These are phyloP conservation scores for Chlorella sp. DNA, from an alignment of 139 green algal species.

Conservation along the genomic window DNA sequence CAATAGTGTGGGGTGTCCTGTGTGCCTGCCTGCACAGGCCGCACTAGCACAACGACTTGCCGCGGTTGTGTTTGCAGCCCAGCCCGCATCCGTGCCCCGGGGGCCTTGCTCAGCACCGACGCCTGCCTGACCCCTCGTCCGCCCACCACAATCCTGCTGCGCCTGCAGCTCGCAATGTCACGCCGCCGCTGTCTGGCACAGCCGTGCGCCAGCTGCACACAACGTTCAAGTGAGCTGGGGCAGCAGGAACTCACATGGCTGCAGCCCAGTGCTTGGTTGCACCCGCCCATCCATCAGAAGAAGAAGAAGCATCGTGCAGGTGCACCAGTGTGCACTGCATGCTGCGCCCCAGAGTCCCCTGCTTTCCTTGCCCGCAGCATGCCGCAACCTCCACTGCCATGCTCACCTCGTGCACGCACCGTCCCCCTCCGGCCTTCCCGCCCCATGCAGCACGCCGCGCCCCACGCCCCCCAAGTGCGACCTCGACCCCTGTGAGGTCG, in stretches of 20 bases:
- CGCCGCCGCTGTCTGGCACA: neutral
- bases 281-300: too few relatives aligned
- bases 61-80: too few relatives aligned
- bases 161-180: slow-evolving; percentile 10
- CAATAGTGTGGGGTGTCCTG: too few relatives aligned
- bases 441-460: slow-evolving; percentile 1
- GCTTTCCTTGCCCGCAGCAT: neutral
- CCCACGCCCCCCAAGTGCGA: neutral
- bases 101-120: too few relatives aligned
- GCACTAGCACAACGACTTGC: too few relatives aligned
- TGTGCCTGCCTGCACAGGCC: too few relatives aligned
- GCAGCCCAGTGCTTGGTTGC: too few relatives aligned
- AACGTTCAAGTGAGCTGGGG: neutral
- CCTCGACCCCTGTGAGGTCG: neutral
- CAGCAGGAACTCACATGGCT: too few relatives aligned
- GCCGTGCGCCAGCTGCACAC: slow-evolving; percentile 17
- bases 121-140: neutral
- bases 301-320: too few relatives aligned
- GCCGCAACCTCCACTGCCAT: neutral
- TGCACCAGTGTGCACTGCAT: neutral
- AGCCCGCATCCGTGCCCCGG: too few relatives aligned
- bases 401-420: neutral
- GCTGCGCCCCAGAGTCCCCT: neutral
- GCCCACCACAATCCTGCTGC: neutral
- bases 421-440: neutral